Conservation (phyloP, 371 early-diverging fungal species). For the Fennellomyces sp. region DNA sequence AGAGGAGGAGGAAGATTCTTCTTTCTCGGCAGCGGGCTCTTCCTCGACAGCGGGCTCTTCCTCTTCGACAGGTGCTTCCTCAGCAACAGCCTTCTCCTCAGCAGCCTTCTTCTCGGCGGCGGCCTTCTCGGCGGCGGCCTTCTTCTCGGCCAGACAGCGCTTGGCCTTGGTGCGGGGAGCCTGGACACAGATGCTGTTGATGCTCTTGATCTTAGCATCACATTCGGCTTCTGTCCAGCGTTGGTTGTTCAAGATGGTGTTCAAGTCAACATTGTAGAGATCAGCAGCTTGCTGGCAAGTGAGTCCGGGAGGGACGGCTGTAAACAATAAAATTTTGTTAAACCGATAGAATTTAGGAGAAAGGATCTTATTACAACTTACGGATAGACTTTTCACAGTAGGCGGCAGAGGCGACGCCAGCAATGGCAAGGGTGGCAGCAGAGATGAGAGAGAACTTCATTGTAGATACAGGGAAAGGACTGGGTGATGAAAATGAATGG, state of each 20-base stretch:
- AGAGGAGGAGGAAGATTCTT: not conserved
- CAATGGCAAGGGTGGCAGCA: conserved; percentile 13
- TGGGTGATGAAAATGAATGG: conserved; percentile 7
- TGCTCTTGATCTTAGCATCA: not conserved
- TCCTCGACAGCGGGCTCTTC: conserved; percentile 2
- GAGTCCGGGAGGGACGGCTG: too few species aligned
- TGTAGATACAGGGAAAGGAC: conserved; percentile 6
- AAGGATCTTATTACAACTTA: not conserved
- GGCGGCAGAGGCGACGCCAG: conserved; percentile 11
- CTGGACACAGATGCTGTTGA: not conserved
- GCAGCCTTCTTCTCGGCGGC: conserved; percentile 10
- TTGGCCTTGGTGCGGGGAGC: conserved; percentile 13
- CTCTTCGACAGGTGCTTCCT: conserved; percentile 9
- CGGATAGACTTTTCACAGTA: not conserved
- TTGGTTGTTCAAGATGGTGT: not conserved
- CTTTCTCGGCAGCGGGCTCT: not conserved
- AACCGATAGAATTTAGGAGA: not conserved
- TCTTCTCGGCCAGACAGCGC: conserved; percentile 11
- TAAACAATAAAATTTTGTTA: not conserved
- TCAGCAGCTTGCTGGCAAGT: not conserved
- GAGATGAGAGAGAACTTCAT: conserved; percentile 16
- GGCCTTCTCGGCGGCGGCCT: conserved; percentile 10
- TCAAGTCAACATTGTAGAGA: not conserved
- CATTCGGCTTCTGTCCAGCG: not conserved
- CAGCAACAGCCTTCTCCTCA: conserved; percentile 14